These are phyloP conservation scores for Podospora pseudopauciseta DNA, from an alignment of 495 filamentous ascomycete genomes.

Conservation along the genomic window DNA sequence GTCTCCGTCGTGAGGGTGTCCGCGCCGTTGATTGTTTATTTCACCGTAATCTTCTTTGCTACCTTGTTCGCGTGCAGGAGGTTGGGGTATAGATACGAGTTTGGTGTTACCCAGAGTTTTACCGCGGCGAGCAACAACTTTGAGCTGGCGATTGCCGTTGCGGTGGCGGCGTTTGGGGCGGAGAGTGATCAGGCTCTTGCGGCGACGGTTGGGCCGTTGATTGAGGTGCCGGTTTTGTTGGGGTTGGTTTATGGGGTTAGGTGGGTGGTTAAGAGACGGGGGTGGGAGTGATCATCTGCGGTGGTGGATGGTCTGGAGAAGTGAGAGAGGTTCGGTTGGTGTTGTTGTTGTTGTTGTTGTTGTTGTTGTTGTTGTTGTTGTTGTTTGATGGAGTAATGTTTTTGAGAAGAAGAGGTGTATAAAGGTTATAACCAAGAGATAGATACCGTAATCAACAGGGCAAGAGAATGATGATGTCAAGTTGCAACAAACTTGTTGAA, in stretches of 20 bases:
- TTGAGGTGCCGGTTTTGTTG: constrained; percentile 86
- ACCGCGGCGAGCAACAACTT: constrained; percentile 97
- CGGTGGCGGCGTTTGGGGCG: constrained; percentile 77
- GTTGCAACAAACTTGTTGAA: too few species aligned
- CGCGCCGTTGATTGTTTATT: constrained; percentile 78
- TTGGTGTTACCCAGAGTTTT: constrained; percentile 79
- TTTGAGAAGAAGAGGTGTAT: too few species aligned
- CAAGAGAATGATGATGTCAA: too few species aligned
- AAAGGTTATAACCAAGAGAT: too few species aligned
- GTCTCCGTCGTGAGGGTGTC: constrained; percentile 76
- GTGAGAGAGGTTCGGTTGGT: neutral
- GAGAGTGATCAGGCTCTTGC: constrained; percentile 81
- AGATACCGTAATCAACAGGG: too few species aligned
- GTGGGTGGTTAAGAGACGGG: constrained; percentile 51
- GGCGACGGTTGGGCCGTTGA: constrained; percentile 84
- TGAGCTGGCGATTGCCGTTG: constrained; percentile 89
- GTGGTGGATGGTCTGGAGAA: neutral
- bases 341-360: neutral
- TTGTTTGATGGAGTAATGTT: neutral
- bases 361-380: neutral
- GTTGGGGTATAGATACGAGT: constrained; percentile 69
- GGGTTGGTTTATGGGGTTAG: constrained; percentile 75
- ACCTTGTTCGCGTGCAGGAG: constrained; percentile 57
- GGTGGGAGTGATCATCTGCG: constrained; percentile 51
- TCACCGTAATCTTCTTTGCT: constrained; percentile 64